Base-by-base conservation (phyloP, 164 flowering plant species). In the Berberis vulgaris region DNA sequence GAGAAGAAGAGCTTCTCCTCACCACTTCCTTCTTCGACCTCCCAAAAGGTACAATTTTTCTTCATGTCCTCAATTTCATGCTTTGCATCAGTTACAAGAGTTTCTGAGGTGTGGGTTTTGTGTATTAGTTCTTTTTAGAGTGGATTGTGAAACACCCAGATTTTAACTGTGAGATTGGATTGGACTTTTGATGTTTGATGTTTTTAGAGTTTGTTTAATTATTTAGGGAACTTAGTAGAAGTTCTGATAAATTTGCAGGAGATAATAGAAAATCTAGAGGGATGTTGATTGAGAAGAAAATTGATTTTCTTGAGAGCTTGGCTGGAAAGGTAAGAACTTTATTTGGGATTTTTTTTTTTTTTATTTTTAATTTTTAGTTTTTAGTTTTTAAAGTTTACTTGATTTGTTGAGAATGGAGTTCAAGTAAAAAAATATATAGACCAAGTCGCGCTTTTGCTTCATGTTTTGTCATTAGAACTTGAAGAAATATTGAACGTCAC, bases 241-340 rank as follows among this genome's bases (percentile, higher is more conserved):
- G 38, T 56, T 72, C 2, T 43, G 45, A 43, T 49, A 26, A 52
- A 46, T 64, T 69, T 43, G 67, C 80, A 80, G 89, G 77, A 49
- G 83, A 69, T 8, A 65, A 49, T 65, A 72, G 38, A 12, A 80
- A 79, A 45, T 75, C 83, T 13, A 76, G 78, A n/a, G 89, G 82
- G 2, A 9, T 70, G 46, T 74, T 77, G 57, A 74, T 91, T 62
- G 97, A 91, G 81, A 79, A 84, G 78, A 91, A 82, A 80, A 91
- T 91, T n/a, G 97, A 91, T 49, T 69, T 80, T 57, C 83, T 91
- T 11, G 97, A 91, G 76, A 76, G 75, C 71, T 78, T 83, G 78
- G 73, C 85, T 52, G 82, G 68, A 55, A 68, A 64, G 75, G 77
- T 77, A 57, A 46, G 9, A 5, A 7, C 44, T 49, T 49, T 9